These are phyloP conservation scores for Rusavskia elegans DNA, from an alignment of 495 filamentous ascomycete genomes.

Conservation along the genomic window DNA sequence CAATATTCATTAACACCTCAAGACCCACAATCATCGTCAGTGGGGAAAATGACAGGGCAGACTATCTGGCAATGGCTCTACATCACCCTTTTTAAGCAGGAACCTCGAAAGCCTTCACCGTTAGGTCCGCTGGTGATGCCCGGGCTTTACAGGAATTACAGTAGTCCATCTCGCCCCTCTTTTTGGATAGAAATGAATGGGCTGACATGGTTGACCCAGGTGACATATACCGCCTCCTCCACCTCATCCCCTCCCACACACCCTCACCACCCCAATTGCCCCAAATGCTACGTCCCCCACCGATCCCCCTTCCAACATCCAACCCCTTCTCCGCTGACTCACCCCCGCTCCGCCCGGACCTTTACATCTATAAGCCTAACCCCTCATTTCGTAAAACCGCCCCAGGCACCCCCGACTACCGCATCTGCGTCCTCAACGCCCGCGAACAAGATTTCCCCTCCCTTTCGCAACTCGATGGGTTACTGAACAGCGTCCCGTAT, in stretches of 20 bases:
- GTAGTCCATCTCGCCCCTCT: constrained; percentile 8
- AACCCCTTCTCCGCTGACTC: constrained; percentile 2
- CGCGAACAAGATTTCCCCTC: constrained; percentile 55
- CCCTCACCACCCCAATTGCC: constrained; percentile 19
- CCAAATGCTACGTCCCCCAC: constrained; percentile 6
- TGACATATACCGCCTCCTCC: constrained; percentile 59
- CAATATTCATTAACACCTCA: neutral
- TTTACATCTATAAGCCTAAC: constrained; percentile 66
- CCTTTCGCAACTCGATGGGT: constrained; percentile 46
- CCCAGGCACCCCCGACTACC: constrained; percentile 65
- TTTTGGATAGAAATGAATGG: neutral
- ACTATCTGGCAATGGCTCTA: constrained; percentile 27
- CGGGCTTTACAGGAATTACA: constrained; percentile 68
- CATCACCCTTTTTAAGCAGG: constrained; percentile 17
- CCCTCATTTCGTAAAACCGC: constrained; percentile 56
- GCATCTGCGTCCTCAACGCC: constrained; percentile 63
- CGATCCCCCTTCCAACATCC: neutral
- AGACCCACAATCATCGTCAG: neutral
- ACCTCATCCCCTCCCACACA: constrained; percentile 60
- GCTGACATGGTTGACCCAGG: constrained; percentile 12
- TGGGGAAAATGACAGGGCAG: neutral
- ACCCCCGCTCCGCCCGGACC: constrained; percentile 52
- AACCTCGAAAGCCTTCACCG: constrained; percentile 4
- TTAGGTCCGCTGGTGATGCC: constrained; percentile 56
- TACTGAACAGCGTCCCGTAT: constrained; percentile 54